phyloP scores from a whole-genome alignment of 805 yeast species.

The Blastobotrys parvus region DNA sequence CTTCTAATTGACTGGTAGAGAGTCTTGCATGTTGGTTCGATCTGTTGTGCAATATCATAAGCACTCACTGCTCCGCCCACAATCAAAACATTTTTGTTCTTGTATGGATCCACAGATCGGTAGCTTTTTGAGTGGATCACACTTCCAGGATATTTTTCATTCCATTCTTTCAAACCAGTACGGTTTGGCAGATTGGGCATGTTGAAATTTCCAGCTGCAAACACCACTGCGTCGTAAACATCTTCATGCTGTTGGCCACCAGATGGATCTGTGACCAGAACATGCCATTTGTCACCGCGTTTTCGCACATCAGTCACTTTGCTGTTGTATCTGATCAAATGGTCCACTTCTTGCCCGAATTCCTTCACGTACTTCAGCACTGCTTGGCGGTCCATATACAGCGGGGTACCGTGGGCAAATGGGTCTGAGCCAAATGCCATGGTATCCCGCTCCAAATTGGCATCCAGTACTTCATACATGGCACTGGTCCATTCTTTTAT shows the following conservation, averaged over 20 bases:
- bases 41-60: slow-evolving; percentile 59
- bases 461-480: slow-evolving; percentile 58
- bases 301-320: slow-evolving; percentile 36
- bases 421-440: slow-evolving; percentile 48
- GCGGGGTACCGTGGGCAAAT: slow-evolving; percentile 33
- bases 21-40: slow-evolving; percentile 36
- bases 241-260: slow-evolving; percentile 10
- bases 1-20: slow-evolving; percentile 44
- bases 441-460: slow-evolving; percentile 54
- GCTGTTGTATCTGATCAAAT: slow-evolving; percentile 37
- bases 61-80: slow-evolving; percentile 80
- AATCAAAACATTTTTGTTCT: slow-evolving; percentile 43
- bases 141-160: slow-evolving; percentile 35
- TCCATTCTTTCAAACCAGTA: slow-evolving; percentile 45
- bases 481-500: slow-evolving; percentile 27
- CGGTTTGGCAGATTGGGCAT: slow-evolving; percentile 52
- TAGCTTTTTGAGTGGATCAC: slow-evolving; percentile 52
- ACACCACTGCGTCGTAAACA: slow-evolving; percentile 49
- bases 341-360: slow-evolving; percentile 42
- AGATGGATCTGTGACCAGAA: no score
- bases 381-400: slow-evolving; percentile 52
- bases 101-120: slow-evolving; percentile 38
- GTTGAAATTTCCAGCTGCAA: slow-evolving; percentile 59
- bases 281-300: no score
- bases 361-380: slow-evolving; percentile 52